phyloP scores from a whole-genome alignment of 495 filamentous ascomycete species.

The Penicillium antarcticum region DNA sequence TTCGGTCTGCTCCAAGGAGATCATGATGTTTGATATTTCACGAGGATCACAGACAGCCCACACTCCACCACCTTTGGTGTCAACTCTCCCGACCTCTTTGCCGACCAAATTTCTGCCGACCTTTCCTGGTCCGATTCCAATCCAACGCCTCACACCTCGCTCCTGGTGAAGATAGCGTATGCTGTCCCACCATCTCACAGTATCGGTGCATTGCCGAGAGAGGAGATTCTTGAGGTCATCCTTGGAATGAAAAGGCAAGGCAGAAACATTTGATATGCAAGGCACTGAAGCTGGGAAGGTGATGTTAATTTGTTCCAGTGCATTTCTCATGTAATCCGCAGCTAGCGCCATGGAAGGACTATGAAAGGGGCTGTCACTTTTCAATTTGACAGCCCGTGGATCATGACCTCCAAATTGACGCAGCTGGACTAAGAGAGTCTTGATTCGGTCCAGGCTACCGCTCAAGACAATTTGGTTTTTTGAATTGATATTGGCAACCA shows the following conservation, averaged over 20 bases:
- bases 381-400: constrained; percentile 80
- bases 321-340: constrained; percentile 61
- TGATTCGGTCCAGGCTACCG: constrained; percentile 81
- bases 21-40: constrained; percentile 75
- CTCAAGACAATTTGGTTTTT: constrained; percentile 95
- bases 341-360: constrained; percentile 90
- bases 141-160: constrained; percentile 77
- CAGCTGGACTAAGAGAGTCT: constrained; percentile 80
- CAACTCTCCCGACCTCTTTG: constrained; percentile 86
- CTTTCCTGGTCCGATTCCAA: constrained; percentile 93
- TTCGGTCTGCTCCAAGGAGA: constrained; percentile 72
- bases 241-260: constrained; percentile 67
- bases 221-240: constrained; percentile 73
- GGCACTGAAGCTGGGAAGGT: constrained; percentile 71
- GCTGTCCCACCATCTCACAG: constrained; percentile 90
- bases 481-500: constrained; percentile 91
- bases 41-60: constrained; percentile 86
- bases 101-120: constrained; percentile 92
- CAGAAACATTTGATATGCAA: constrained; percentile 84
- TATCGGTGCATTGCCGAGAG: constrained; percentile 77
- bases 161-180: constrained; percentile 88
- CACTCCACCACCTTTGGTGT: constrained; percentile 81
- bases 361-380: constrained; percentile 90
- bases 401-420: constrained; percentile 92
- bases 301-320: constrained; percentile 58